A percentile compares a stretch with the other conserved stretches of the same genome.
Evolutionary conservation across 495 filamentous ascomycete genomes (phyloP).

Genomic region (Xylaria cubensis): DNA sequence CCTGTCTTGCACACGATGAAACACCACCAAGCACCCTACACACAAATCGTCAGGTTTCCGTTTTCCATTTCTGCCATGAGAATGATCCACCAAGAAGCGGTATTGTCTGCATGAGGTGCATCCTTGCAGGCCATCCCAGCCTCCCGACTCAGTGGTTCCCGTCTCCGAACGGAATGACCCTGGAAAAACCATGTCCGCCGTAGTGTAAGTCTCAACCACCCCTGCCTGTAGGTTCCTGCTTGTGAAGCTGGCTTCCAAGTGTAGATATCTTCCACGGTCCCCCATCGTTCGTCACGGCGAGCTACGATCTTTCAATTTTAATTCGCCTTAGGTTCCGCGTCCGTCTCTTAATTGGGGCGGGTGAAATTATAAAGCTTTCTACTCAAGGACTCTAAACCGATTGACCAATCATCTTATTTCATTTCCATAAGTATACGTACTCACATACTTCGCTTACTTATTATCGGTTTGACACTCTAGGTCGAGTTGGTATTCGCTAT

Average conservation of each 20-base stretch:
- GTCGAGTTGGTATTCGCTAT: neutral
- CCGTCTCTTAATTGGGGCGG: neutral
- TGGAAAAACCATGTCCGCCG: constrained; percentile 18
- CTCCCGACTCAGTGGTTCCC: constrained; percentile 30
- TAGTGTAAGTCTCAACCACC: constrained; percentile 1
- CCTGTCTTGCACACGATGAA: constrained; percentile 14
- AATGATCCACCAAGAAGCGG: constrained; percentile 23
- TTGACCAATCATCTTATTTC: neutral
- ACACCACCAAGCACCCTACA: neutral
- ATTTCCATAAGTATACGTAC: neutral
- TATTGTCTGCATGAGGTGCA: constrained; percentile 28
- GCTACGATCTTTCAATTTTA: neutral
- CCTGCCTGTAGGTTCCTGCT: constrained; percentile 10
- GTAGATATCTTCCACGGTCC: neutral
- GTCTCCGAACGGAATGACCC: constrained; percentile 11
- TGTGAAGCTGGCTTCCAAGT: neutral
- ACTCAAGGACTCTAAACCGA: neutral
- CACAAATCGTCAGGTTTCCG: constrained; percentile 7
- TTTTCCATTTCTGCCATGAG: constrained; percentile 12
- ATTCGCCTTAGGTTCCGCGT: neutral
- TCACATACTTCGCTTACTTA: neutral
- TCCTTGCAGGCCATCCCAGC: constrained; percentile 29
- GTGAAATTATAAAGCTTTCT: neutral
- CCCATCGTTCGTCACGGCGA: neutral
- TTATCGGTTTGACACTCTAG: neutral